Evolutionary conservation across 2,329 filamentous ascomycete genomes (phyloP), one percentile per base, ranked within the genome.

Genomic region (Drechslera avenae): DNA sequence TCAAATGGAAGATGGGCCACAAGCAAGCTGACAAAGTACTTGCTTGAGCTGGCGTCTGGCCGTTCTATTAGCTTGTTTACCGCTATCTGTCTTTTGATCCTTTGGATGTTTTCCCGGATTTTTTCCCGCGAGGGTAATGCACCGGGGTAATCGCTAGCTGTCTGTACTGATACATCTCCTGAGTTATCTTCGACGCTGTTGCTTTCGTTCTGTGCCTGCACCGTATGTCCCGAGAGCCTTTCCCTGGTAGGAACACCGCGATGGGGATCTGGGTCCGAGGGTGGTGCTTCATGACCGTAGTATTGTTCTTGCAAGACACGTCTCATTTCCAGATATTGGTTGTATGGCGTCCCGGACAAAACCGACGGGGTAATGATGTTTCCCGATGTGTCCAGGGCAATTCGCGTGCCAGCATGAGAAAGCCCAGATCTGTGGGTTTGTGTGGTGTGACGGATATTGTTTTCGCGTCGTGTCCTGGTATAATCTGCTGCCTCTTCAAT

Each of bases 241-340:
- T 52, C 49, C 23, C 33, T 39, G 4, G 12, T 39, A 10, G 49
- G 49, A 14, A 52, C 16, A n/a, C 49, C 49, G 4, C 44, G 44
- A 12, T 39, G 17, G 4, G 44, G 49, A 17, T 48, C 39, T 14
- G 28, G 28, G 28, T 28, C 23, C 2, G 35, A 33, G 8, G 34
- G 12, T 21, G 26, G 19, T 35, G 28, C 16, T 21, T 37, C 45
- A 21, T 46, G 14, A 16, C 49, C 49, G 17, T 52, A 52, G 28
- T 52, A 33, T 17, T 48, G 37, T 13, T 39, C 8, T 23, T 47
- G 44, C 13, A 52, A n/a, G 13, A 26, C 17, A 7, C 2, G 19
- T 5, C 33, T 33, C 49, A 52, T 52, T 16, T 16, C n/a, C 23
- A 10, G 37, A 18, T 52, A 48, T 14, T 37, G 26, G 10, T 48